Percentiles rank a stretch among this genome's conserved stretches.
phyloP scores from a whole-genome alignment of 306 rosid genomes.

The Lablab purpureus region DNA sequence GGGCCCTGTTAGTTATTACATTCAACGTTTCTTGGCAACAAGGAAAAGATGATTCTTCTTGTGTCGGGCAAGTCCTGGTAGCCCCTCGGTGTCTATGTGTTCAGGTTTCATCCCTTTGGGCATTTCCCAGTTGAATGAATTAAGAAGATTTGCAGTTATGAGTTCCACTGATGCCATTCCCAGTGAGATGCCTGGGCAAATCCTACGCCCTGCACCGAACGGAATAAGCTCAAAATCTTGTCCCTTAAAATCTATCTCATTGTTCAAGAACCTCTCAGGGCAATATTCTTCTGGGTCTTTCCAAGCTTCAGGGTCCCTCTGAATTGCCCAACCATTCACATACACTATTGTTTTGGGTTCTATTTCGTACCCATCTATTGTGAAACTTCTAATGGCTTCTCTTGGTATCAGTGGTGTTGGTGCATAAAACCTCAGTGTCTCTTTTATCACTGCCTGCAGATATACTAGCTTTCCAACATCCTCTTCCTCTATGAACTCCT shows the following conservation, averaged over 20 bases:
- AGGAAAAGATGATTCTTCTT: constrained; percentile 36
- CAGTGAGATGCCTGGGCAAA: constrained; percentile 15
- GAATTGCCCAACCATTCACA: constrained; percentile 15
- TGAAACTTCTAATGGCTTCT: constrained; percentile 4
- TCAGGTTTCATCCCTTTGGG: constrained; percentile 10
- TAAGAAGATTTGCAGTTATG: constrained; percentile 22
- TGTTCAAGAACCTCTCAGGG: neutral
- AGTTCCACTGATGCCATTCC: constrained; percentile 13
- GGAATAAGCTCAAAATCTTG: constrained; percentile 18
- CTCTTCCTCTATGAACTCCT: constrained; percentile 22
- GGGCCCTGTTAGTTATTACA: neutral
- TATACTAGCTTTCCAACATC: constrained; percentile 5
- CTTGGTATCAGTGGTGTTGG: constrained; percentile 19
- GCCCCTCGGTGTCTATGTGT: constrained; percentile 12
- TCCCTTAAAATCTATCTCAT: neutral
- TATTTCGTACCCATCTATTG: constrained; percentile 20
- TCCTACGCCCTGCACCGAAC: constrained; percentile 34
- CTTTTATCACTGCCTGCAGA: constrained; percentile 35
- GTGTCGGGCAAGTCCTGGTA: constrained; percentile 27
- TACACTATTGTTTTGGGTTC: constrained; percentile 11
- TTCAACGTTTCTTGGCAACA: neutral
- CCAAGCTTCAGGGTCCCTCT: neutral
- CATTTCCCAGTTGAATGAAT: constrained; percentile 31
- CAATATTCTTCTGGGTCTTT: neutral
- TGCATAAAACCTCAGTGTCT: neutral